phyloP scores from a whole-genome alignment of 192 early-diverging fungal genomes.

The Globomyces pollinis-pini region DNA sequence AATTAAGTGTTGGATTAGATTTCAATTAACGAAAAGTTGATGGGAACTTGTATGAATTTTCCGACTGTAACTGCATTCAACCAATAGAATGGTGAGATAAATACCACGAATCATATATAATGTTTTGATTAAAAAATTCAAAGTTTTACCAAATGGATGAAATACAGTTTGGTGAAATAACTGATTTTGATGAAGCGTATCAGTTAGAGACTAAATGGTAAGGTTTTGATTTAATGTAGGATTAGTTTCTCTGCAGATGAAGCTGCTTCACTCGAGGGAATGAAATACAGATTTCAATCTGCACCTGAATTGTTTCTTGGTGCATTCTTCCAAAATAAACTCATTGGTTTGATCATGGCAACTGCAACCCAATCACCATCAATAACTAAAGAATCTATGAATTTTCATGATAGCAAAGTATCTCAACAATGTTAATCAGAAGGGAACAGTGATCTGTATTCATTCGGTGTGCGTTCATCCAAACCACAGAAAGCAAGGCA shows the following conservation, averaged over 20 bases:
- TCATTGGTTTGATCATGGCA: background rate
- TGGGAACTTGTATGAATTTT: no score
- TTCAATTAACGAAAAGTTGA: no score
- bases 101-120: no score
- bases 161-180: background rate
- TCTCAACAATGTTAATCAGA: no score
- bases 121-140: background rate
- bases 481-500: background rate
- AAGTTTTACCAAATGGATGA: constrained; percentile 2
- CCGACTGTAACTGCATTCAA: no score
- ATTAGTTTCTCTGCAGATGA: background rate
- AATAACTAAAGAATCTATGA: constrained; percentile 2
- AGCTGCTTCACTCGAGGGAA: background rate
- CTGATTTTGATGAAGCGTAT: constrained; percentile 1
- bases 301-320: constrained; percentile 4
- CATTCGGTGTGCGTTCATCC: background rate
- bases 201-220: background rate
- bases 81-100: no score
- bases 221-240: background rate
- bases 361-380: background rate
- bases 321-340: background rate
- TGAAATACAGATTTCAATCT: background rate
- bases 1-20: no score
- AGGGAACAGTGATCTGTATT: constrained; percentile 1
- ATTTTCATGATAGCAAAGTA: constrained; percentile 1